Percentiles rank a stretch among this genome's conserved stretches.
These are phyloP conservation scores for Ophiosphaerella korrae DNA, from an alignment of 2,329 filamentous ascomycete species.

Conservation along the genomic window DNA sequence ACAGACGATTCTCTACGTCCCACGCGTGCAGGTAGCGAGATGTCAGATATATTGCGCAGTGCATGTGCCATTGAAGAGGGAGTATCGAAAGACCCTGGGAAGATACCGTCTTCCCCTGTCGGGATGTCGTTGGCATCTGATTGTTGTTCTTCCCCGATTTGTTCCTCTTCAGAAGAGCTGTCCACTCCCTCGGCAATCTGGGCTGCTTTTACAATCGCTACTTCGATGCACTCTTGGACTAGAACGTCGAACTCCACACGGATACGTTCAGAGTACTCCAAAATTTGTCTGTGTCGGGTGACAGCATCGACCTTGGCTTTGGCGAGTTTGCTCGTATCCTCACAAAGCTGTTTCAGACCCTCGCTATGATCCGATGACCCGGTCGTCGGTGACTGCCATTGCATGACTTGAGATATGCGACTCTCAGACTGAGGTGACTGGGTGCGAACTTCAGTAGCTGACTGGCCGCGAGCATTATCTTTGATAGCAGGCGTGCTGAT, in stretches of 20 bases:
- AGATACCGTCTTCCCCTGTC: constrained; percentile 60
- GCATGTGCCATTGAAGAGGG: constrained; percentile 62
- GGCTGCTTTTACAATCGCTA: constrained; percentile 86
- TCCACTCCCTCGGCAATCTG: constrained; percentile 84
- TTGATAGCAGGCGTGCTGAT: constrained; percentile 94
- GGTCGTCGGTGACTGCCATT: constrained; percentile 94
- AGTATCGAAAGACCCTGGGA: constrained; percentile 63
- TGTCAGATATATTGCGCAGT: constrained; percentile 60
- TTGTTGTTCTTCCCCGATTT: constrained; percentile 52
- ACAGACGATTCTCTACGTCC: constrained; percentile 64
- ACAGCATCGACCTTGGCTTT: constrained; percentile 92
- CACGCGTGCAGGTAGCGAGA: constrained; percentile 50
- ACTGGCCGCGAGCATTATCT: constrained; percentile 68
- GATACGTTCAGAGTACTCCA: constrained; percentile 95
- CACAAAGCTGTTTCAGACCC: constrained; percentile 82
- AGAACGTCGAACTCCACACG: constrained; percentile 90
- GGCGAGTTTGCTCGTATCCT: constrained; percentile 84
- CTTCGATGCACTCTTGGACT: constrained; percentile 94
- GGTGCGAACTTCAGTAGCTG: constrained; percentile 78
- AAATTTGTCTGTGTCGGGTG: constrained; percentile 85
- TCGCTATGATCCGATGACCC: constrained; percentile 93
- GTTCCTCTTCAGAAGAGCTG: constrained; percentile 70
- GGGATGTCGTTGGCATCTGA: constrained; percentile 51
- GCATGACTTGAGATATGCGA: constrained; percentile 88
- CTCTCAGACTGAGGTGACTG: constrained; percentile 96